Conservation (phyloP, 495 filamentous ascomycete species). For the Daldinia loculata region DNA sequence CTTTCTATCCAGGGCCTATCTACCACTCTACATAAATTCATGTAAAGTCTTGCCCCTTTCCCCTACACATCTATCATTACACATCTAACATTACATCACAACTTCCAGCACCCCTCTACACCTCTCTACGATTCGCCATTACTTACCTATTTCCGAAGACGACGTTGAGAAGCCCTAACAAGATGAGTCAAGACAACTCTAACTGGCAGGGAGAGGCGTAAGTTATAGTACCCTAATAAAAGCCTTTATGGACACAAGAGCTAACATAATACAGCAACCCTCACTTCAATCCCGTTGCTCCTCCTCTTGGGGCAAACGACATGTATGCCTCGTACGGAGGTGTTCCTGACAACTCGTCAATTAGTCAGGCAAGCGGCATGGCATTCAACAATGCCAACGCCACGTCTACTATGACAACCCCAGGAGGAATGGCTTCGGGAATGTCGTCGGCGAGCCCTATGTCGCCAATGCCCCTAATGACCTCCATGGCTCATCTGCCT, state of each 20-base stretch:
- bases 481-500: too few species aligned
- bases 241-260: background rate
- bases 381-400: background rate
- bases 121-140: too few species aligned
- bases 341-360: background rate
- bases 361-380: background rate
- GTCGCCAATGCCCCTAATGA: too few species aligned
- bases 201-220: background rate
- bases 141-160: background rate
- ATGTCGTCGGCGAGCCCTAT: too few species aligned
- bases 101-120: background rate
- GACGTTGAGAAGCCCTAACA: background rate
- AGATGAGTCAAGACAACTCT: background rate
- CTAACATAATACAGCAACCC: background rate
- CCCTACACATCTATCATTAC: background rate
- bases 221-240: background rate
- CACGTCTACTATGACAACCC: background rate
- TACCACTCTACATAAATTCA: background rate
- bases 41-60: background rate
- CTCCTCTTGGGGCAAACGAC: background rate
- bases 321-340: background rate
- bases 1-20: background rate
- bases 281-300: background rate
- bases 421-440: too few species aligned
- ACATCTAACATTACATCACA: conserved; percentile 1